phyloP scores from a whole-genome alignment of 2,329 filamentous ascomycete species.

The Amphichorda felina region DNA sequence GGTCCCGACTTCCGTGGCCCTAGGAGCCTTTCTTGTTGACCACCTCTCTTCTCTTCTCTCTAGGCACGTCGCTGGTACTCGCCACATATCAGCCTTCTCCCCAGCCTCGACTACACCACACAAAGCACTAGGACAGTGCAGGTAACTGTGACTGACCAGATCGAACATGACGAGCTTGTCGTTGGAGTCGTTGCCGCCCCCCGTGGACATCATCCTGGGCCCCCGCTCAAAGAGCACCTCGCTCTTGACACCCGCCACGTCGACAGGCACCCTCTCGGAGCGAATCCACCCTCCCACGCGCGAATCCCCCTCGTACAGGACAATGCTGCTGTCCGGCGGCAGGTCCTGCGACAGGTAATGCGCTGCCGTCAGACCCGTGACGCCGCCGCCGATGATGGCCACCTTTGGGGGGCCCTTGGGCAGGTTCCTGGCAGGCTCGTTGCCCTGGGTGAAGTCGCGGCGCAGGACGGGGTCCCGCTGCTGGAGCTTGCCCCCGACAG shows the following conservation, averaged over 20 bases:
- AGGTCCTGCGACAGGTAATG: conserved; percentile 63
- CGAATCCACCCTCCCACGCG: conserved; percentile 76
- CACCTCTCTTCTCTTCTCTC: neutral
- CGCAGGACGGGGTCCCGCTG: neutral
- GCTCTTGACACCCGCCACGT: conserved; percentile 39
- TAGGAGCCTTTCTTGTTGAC: neutral
- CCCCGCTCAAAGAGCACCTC: conserved; percentile 71
- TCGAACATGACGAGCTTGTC: conserved; percentile 56
- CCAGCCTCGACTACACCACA: conserved; percentile 31
- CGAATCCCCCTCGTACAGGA: conserved; percentile 63
- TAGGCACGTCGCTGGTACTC: conserved; percentile 57
- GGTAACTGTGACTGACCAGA: conserved; percentile 37
- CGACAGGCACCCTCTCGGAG: conserved; percentile 49
- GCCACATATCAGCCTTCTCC: conserved; percentile 35
- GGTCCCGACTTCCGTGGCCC: neutral
- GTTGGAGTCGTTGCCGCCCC: conserved; percentile 9
- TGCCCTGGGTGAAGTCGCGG: neutral
- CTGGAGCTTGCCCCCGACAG: neutral
- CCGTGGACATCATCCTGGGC: conserved; percentile 57
- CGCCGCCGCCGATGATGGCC: conserved; percentile 68
- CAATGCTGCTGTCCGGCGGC: conserved; percentile 55
- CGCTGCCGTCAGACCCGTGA: conserved; percentile 70
- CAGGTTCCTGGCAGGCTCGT: neutral
- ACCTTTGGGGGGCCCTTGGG: conserved; percentile 15
- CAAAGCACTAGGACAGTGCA: conserved; percentile 8